Evolutionary conservation across 768 basidiomycete genomes (phyloP), one percentile per base, ranked within the genome.

Genomic region (Termitomyces sp.): DNA sequence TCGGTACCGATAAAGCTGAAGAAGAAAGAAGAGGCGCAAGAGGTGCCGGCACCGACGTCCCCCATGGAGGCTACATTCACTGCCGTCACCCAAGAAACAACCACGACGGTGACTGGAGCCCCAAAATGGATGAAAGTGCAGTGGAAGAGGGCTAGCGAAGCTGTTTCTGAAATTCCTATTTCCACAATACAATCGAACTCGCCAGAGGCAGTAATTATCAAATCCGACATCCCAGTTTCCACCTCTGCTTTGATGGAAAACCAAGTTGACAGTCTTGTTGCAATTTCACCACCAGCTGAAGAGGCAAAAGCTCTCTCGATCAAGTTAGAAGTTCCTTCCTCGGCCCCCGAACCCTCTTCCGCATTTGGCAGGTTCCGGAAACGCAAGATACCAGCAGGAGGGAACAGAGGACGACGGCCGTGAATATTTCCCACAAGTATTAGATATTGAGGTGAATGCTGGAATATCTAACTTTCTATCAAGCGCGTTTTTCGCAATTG

Each of bases 1-100:
- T 64, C 83, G 21, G 83, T 91, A 47, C 72, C 81, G 30, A 79
- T 90, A 63, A 84, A 85, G 66, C 60, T 82, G 32, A 88, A 85
- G 71, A 84, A 81, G 72, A 79, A 79, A 66, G 79, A 81, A 62
- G 73, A 75, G 52, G 60, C 61, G 1, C 60, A 59, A 37, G 64
- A 61, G 11, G 40, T 50, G n/a, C 35, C 63, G 19, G 27, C 57
- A 16, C 17, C 57, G 12, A 32, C 32, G 25, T 21, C 56, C 25
- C 10, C 34, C 17, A n/a, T 30, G 7, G n/a, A 35, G 16, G 43
- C 30, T 25, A 14, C 39, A 7, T 54, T 39, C 9, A 52, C 56
- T 27, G 21, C 59, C 11, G 32, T 60, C 35, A n/a, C 46, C 9
- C 25, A 56, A 9, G 30, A 41, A 37, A 39, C 56, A 37, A 46